Percentiles rank a stretch among this genome's conserved stretches.
phyloP scores from a whole-genome alignment of 805 yeast genomes.

The Candida nitratophila region DNA sequence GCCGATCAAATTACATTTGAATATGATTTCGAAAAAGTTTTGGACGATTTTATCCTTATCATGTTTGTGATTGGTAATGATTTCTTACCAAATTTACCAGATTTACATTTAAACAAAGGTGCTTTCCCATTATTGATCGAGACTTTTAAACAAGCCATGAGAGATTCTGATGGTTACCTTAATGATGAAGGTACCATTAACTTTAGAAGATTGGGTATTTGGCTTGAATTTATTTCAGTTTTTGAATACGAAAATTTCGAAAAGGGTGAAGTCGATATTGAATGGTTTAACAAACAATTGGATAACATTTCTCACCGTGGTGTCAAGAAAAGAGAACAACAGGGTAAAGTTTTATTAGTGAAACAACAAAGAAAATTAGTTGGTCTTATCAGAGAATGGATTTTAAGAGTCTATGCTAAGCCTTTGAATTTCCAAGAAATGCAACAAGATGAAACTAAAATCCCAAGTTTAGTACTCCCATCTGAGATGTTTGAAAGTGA shows the following conservation, averaged over 20 bases:
- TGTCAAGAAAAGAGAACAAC: slow-evolving; percentile 56
- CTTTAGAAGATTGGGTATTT: slow-evolving; percentile 58
- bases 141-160: slow-evolving; percentile 77
- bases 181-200: slow-evolving; percentile 80
- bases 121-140: slow-evolving; percentile 90
- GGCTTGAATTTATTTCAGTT: slow-evolving; percentile 69
- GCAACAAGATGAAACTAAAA: slow-evolving; percentile 29
- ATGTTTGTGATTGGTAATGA: slow-evolving; percentile 96
- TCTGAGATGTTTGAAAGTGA: slow-evolving; percentile 36
- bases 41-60: slow-evolving; percentile 89
- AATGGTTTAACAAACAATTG: slow-evolving; percentile 84
- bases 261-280: slow-evolving; percentile 73
- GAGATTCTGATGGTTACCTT: slow-evolving; percentile 72
- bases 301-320: slow-evolving; percentile 73
- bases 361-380: slow-evolving; percentile 73
- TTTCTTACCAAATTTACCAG: slow-evolving; percentile 95
- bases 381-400: slow-evolving; percentile 48
- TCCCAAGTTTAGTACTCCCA: slow-evolving; percentile 42
- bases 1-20: slow-evolving; percentile 56
- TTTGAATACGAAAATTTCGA: slow-evolving; percentile 88
- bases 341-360: slow-evolving; percentile 56
- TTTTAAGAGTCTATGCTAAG: slow-evolving; percentile 20
- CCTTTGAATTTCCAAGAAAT: slow-evolving; percentile 24
- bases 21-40: slow-evolving; percentile 78
- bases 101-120: slow-evolving; percentile 86